Conservation (phyloP, 805 yeast species). For the Lipomyces oligophaga region DNA sequence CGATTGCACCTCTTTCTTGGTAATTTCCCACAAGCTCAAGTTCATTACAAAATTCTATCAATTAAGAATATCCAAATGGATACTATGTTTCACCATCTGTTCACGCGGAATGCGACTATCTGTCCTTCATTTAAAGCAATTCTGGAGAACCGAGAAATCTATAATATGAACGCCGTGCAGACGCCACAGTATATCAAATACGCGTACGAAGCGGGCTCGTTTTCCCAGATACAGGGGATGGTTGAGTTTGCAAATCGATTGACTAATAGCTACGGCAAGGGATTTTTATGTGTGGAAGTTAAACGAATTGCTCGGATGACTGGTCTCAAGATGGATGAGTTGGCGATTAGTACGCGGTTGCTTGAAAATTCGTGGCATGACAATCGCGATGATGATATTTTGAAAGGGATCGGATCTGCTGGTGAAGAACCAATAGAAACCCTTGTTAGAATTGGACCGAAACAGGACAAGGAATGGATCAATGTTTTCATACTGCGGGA, state of each 20-base stretch:
- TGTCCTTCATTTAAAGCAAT: conserved; percentile 43
- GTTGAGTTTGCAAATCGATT: conserved; percentile 56
- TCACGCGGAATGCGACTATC: conserved; percentile 47
- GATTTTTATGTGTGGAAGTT: conserved; percentile 36
- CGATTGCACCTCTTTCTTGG: conserved; percentile 60
- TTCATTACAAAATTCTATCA: conserved; percentile 53
- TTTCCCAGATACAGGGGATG: conserved; percentile 65
- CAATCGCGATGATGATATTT: conserved; percentile 55
- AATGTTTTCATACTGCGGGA: conserved; percentile 42
- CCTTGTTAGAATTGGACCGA: conserved; percentile 33
- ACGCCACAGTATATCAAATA: conserved; percentile 49
- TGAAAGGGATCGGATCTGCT: conserved; percentile 51
- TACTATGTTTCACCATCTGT: conserved; percentile 50
- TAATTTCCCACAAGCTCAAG: conserved; percentile 47
- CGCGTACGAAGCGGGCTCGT: conserved; percentile 58
- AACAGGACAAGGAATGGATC: conserved; percentile 36
- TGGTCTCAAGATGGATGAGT: conserved; percentile 34
- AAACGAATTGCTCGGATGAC: conserved; percentile 33
- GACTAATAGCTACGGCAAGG: conserved; percentile 48
- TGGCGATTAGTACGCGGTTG: conserved; percentile 15
- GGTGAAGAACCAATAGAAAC: conserved; percentile 32
- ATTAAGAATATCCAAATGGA: conserved; percentile 77
- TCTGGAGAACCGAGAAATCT: conserved; percentile 46
- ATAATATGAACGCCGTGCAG: conserved; percentile 45
- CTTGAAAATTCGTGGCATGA: conserved; percentile 39